Base-by-base conservation (phyloP, 75 land plant species). In the Pinus albicaulis region DNA sequence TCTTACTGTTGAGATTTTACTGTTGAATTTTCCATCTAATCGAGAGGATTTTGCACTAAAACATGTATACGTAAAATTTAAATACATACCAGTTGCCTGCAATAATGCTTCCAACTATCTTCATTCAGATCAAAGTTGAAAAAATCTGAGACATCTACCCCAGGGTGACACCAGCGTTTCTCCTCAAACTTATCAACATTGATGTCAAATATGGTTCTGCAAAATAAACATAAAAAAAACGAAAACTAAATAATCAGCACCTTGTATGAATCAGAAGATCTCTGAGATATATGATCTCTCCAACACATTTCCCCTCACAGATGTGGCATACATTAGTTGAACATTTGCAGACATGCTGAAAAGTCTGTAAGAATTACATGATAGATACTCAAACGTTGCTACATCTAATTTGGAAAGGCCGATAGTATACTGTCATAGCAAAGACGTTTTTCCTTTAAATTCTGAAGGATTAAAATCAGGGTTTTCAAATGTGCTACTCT, bases 121-220 rank as follows among this genome's bases (percentile, higher is more conserved):
- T 92, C 92, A 56, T 76, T 74, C 64, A 92, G 82, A 55, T 83
- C 95, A 81, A 87, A 92, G 76, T 92, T 92, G 76, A 92, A 92
- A 60, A 79, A 92, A 76, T 92, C 90, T 44, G 95, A 78, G 19
- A 82, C 55, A 80, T 92, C 92, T 4, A 78, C 90, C 68, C 86
- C 86, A 64, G 83, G 78, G 58, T 79, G 57, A 79, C 87, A 84
- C 95, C 95, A 92, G 10, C 88, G 90, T 72, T 92, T 92, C 70
- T 79, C 69, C 53, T 92, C 88, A 64, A 92, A 73, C 25, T 77
- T 22, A 22, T 92, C 88, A 76, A 92, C 66, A 71, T 82, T 80
- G 52, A 89, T 75, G 59, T 89, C 92, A 61, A 92, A 84, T 56
- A 90, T 86, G 53, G 87, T 87, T 87, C 92, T 92, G 86, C 17